phyloP scores from a whole-genome alignment of 441 rosid species.

The Adansonia grandidieri region DNA sequence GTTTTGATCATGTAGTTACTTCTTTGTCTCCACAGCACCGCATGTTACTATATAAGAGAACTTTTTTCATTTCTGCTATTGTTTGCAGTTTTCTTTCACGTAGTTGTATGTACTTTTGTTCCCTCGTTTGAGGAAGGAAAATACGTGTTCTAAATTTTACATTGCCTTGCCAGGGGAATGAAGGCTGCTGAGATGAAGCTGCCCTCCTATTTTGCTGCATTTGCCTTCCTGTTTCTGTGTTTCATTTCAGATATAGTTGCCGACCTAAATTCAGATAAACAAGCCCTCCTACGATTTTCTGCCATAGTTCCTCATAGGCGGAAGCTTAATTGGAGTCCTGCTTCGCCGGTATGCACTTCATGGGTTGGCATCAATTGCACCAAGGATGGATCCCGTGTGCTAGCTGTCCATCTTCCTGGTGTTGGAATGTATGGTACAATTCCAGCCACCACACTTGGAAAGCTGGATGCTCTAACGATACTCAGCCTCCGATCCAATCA shows the following conservation, averaged over 20 bases:
- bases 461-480: constrained; percentile 64
- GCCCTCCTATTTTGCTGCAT: constrained; percentile 30
- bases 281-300: constrained; percentile 64
- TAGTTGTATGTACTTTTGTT: not conserved
- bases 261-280: constrained; percentile 58
- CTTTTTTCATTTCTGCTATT: not conserved
- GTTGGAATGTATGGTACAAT: constrained; percentile 64
- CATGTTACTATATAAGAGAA: not conserved
- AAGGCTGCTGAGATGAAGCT: constrained; percentile 45
- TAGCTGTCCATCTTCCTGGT: constrained; percentile 62
- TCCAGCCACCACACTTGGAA: constrained; percentile 62
- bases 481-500: constrained; percentile 71
- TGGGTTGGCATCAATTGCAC: constrained; percentile 74
- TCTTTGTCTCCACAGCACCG: not conserved
- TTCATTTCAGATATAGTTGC: constrained; percentile 40
- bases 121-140: not conserved
- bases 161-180: constrained; percentile 21
- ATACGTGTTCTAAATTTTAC: not conserved
- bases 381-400: constrained; percentile 47
- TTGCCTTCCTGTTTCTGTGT: constrained; percentile 42
- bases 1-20: constrained; percentile 7
- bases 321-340: constrained; percentile 47
- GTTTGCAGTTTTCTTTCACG: not conserved
- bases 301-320: constrained; percentile 60
- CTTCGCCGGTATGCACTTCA: constrained; percentile 47